A percentile compares a stretch with the other conserved stretches of the same genome.
Evolutionary conservation across 163 green algal species (phyloP).

Genomic region (Scenedesmus sp.): DNA sequence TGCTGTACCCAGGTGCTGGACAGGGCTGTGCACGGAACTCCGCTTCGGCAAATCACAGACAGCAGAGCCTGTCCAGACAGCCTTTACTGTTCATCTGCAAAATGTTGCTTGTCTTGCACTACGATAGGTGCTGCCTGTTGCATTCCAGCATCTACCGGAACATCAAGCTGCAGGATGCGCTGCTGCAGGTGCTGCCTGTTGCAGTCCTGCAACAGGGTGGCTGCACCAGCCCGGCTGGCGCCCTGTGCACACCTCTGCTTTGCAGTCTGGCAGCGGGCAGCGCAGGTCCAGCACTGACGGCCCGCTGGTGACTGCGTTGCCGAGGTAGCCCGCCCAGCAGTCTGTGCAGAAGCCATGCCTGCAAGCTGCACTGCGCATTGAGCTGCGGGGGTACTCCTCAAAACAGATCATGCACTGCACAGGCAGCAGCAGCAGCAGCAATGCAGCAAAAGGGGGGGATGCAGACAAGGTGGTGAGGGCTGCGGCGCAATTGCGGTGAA

Average conservation of each 20-base stretch:
- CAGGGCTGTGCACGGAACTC: background rate
- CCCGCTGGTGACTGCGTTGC: constrained; percentile 79
- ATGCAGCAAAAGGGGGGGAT: background rate
- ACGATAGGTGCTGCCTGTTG: background rate
- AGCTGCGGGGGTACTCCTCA: constrained; percentile 70
- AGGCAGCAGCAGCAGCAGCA: constrained; percentile 2
- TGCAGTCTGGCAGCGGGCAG: constrained; percentile 89
- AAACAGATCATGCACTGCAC: constrained; percentile 96
- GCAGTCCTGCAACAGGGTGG: background rate
- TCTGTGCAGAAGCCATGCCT: constrained; percentile 89
- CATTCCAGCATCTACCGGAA: too few species aligned
- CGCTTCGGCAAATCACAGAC: too few species aligned
- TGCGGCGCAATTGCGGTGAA: background rate
- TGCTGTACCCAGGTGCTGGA: background rate
- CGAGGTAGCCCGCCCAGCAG: constrained; percentile 96
- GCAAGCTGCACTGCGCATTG: constrained; percentile 81
- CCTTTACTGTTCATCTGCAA: too few species aligned
- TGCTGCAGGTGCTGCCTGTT: background rate
- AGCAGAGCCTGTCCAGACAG: too few species aligned
- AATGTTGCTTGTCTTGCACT: background rate
- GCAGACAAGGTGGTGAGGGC: background rate
- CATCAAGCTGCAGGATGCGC: background rate
- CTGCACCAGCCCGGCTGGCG: too few species aligned
- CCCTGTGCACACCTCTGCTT: constrained; percentile 61
- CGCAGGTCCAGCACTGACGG: constrained; percentile 87